Conservation (phyloP, 345 rosid genomes). For the Dipteronia sinensis region DNA sequence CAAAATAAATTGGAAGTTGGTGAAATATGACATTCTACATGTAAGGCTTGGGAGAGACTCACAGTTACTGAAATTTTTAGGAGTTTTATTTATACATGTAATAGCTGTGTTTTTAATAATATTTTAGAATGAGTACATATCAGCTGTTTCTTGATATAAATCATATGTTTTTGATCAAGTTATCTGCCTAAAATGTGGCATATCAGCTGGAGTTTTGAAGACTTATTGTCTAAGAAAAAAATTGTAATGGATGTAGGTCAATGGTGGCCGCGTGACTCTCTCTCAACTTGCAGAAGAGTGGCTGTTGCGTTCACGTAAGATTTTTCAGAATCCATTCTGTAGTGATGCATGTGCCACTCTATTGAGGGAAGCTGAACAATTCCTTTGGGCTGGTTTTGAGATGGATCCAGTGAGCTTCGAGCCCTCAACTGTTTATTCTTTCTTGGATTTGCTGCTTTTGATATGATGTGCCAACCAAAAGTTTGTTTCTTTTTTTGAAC, state of each 20-base stretch:
- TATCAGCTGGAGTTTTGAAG: not conserved
- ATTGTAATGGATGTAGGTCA: conserved; percentile 42
- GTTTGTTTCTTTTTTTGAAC: conserved; percentile 19
- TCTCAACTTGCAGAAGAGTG: conserved; percentile 75
- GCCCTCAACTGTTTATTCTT: conserved; percentile 20
- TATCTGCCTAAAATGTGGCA: not conserved
- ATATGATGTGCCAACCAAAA: conserved; percentile 8
- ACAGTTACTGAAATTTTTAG: not conserved
- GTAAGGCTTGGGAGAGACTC: not conserved
- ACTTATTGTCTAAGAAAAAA: not conserved
- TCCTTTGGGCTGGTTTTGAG: conserved; percentile 97
- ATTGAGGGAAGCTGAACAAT: conserved; percentile 88
- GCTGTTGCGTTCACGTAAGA: conserved; percentile 53
- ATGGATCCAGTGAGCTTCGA: conserved; percentile 73
- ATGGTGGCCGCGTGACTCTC: conserved; percentile 50
- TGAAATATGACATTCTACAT: no score
- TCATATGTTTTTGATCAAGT: not conserved
- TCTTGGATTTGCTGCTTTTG: conserved; percentile 13
- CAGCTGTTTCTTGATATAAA: not conserved
- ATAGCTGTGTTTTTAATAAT: not conserved
- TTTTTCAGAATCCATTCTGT: conserved; percentile 52
- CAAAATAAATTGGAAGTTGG: no score
- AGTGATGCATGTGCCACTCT: conserved; percentile 47
- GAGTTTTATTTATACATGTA: not conserved
- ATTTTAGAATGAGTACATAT: not conserved